phyloP scores from a whole-genome alignment of 805 yeast species.

The Candida coquimbonensis region DNA sequence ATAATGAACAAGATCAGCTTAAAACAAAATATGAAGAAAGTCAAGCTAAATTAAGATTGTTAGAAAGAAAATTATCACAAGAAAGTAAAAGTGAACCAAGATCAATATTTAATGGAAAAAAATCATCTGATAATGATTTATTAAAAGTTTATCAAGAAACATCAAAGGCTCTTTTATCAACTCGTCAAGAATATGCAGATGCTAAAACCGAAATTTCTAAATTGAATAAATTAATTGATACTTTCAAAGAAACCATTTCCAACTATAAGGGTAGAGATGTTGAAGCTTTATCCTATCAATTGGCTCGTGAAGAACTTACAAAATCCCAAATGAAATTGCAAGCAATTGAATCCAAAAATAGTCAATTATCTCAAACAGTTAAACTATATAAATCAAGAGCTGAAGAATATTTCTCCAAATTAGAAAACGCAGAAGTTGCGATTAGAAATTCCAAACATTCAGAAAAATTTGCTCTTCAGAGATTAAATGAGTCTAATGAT shows the following conservation, averaged over 20 bases:
- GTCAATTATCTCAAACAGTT: constrained; percentile 46
- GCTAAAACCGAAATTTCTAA: constrained; percentile 36
- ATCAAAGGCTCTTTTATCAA: constrained; percentile 35
- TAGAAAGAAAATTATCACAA: constrained; percentile 31
- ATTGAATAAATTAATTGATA: constrained; percentile 34
- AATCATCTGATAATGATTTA: constrained; percentile 34
- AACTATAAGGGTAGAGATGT: constrained; percentile 11
- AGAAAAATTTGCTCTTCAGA: constrained; percentile 46
- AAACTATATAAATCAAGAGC: constrained; percentile 64
- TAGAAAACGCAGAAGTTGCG: constrained; percentile 75
- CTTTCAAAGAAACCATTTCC: constrained; percentile 24
- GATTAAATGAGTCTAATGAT: constrained; percentile 44
- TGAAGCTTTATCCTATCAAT: constrained; percentile 14
- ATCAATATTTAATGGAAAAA: neutral
- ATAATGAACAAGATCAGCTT: constrained; percentile 21
- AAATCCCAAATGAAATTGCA: constrained; percentile 51
- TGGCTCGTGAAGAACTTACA: constrained; percentile 32
- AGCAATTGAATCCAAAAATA: constrained; percentile 46
- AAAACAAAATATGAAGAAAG: constrained; percentile 41
- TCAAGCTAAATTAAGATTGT: constrained; percentile 34
- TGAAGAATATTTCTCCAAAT: constrained; percentile 62
- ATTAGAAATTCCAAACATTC: constrained; percentile 55
- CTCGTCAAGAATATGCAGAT: constrained; percentile 35
- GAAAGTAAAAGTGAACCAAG: neutral
- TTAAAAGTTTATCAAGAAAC: constrained; percentile 45